A percentile compares a stretch with the other conserved stretches of the same genome.
These are phyloP conservation scores for Epichloe scottii DNA, from an alignment of 2,329 filamentous ascomycete species.

Conservation along the genomic window DNA sequence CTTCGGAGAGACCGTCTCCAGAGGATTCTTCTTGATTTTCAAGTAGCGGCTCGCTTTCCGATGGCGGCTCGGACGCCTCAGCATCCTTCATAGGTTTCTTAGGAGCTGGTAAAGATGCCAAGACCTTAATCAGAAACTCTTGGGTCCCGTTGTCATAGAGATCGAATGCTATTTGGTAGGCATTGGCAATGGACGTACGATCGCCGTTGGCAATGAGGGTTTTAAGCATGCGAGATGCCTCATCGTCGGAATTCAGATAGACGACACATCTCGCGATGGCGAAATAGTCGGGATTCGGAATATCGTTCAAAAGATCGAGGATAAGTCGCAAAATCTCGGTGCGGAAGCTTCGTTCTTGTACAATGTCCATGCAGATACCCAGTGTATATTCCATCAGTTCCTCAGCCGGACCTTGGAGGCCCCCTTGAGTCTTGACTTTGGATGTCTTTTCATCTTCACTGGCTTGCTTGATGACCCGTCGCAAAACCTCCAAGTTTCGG, in stretches of 20 bases:
- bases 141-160: slow-evolving; percentile 98
- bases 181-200: slow-evolving; percentile 65
- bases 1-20: slow-evolving; percentile 40
- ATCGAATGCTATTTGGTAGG: slow-evolving; percentile 97
- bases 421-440: slow-evolving; percentile 40
- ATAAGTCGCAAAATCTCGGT: slow-evolving; percentile 79
- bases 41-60: slow-evolving; percentile 37
- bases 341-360: slow-evolving; percentile 82
- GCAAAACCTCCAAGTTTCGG: slow-evolving; percentile 77
- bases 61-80: slow-evolving; percentile 30
- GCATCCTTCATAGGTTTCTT: slow-evolving; percentile 30
- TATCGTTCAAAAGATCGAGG: slow-evolving; percentile 87
- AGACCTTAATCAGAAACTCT: slow-evolving; percentile 85
- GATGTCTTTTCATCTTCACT: slow-evolving; percentile 69
- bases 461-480: slow-evolving; percentile 77
- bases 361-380: slow-evolving; percentile 93
- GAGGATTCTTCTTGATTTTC: slow-evolving; percentile 37
- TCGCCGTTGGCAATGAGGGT: slow-evolving; percentile 73
- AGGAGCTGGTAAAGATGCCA: slow-evolving; percentile 58
- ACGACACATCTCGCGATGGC: slow-evolving; percentile 97
- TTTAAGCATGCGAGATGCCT: slow-evolving; percentile 76
- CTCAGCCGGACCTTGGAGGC: slow-evolving; percentile 53
- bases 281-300: slow-evolving; percentile 89
- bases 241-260: slow-evolving; percentile 81
- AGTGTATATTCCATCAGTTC: slow-evolving; percentile 95